phyloP scores from a whole-genome alignment of 2,329 filamentous ascomycete species.

The Microsporum canis region DNA sequence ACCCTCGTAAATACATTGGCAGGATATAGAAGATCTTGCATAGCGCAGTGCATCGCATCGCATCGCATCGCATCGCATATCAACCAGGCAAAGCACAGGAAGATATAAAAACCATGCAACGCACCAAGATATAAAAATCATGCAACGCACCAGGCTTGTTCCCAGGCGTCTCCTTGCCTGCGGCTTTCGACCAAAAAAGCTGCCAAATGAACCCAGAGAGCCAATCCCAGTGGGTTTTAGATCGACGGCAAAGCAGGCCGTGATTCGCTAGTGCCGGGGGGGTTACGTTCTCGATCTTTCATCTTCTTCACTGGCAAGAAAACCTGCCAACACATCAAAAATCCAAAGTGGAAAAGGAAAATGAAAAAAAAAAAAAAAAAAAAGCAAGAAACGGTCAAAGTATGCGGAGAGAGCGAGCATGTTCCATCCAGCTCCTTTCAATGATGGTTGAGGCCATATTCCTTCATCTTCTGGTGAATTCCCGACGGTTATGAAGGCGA shows the following conservation, averaged over 20 bases:
- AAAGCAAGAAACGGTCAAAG: not conserved
- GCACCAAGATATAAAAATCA: not conserved
- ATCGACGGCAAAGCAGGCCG: slow-evolving; percentile 29
- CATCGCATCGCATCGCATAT: not conserved
- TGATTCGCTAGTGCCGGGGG: slow-evolving; percentile 36
- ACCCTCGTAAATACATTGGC: not conserved
- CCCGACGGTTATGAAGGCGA: too few species aligned
- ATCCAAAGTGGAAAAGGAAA: slow-evolving; percentile 12
- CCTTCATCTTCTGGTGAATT: too few species aligned
- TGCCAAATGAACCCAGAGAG: not conserved
- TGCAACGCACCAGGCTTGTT: not conserved
- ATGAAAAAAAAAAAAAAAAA: slow-evolving; percentile 7
- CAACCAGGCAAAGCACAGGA: too few species aligned
- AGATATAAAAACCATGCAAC: not conserved
- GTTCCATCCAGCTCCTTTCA: not conserved
- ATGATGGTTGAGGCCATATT: not conserved
- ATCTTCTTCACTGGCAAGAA: slow-evolving; percentile 69
- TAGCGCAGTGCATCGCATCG: not conserved
- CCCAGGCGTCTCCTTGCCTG: not conserved
- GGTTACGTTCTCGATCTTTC: slow-evolving; percentile 40
- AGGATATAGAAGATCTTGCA: too few species aligned
- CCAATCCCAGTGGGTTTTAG: slow-evolving; percentile 24
- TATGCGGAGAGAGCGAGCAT: slow-evolving; percentile 6
- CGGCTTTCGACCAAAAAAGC: not conserved
- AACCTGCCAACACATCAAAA: slow-evolving; percentile 76